phyloP scores from a whole-genome alignment of 2,329 filamentous ascomycete genomes.

The Pyrenophora tritici-repentis region DNA sequence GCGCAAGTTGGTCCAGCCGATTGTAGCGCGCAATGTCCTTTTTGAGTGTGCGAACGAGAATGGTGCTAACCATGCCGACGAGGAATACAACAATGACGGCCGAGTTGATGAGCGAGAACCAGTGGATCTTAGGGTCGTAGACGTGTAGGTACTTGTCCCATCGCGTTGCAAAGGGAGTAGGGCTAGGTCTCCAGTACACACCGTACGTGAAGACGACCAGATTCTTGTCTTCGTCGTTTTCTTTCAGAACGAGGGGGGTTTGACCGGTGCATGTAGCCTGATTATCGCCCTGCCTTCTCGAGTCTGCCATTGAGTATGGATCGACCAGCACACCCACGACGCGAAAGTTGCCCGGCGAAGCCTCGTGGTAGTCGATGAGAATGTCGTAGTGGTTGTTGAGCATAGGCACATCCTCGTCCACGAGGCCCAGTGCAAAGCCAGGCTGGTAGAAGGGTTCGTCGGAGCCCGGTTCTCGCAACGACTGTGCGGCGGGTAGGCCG shows the following conservation, averaged over 20 bases:
- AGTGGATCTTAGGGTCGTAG: conserved; percentile 96
- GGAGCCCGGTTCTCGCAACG: conserved; percentile 76
- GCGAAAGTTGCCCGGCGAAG: conserved; percentile 72
- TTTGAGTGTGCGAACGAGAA: conserved; percentile 82
- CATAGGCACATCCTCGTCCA: conserved; percentile 60
- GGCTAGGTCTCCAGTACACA: conserved; percentile 83
- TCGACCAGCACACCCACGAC: conserved; percentile 92
- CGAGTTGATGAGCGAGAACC: conserved; percentile 97
- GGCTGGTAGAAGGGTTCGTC: conserved; percentile 85
- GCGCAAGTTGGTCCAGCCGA: conserved; percentile 83
- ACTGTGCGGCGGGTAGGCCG: conserved; percentile 86
- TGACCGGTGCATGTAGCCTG: conserved; percentile 67
- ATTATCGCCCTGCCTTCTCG: conserved; percentile 57
- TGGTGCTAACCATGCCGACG: conserved; percentile 88
- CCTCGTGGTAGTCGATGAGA: conserved; percentile 86
- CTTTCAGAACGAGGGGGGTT: conserved; percentile 67
- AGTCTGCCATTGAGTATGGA: conserved; percentile 71
- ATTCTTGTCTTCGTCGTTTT: conserved; percentile 62
- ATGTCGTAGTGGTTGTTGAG: conserved; percentile 98
- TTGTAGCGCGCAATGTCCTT: conserved; percentile 99
- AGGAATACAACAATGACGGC: conserved; percentile 93
- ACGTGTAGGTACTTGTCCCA: conserved; percentile 99
- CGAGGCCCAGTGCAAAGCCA: conserved; percentile 78
- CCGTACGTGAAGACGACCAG: conserved; percentile 86
- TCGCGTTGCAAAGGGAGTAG: conserved; percentile 90